Conservation (phyloP, 768 basidiomycete genomes). For the Boletus reticulatus region DNA sequence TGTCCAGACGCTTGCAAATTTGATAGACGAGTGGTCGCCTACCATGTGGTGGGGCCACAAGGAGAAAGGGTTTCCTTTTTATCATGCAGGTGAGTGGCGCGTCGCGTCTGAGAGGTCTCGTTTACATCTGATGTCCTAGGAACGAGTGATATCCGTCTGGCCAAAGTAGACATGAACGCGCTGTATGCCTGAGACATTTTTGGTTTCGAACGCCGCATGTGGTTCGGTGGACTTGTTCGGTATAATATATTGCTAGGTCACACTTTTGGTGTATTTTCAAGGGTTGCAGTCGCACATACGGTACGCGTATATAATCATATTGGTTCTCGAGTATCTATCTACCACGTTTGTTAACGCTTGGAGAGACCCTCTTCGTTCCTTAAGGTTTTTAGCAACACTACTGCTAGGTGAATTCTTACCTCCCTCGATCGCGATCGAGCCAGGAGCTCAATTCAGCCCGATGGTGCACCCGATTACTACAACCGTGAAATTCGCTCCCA, state of each 20-base stretch:
- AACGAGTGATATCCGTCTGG: conserved; percentile 23
- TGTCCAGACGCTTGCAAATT: conserved; percentile 32
- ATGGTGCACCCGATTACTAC: conserved; percentile 1
- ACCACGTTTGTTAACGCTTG: not conserved
- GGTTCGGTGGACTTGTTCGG: not conserved
- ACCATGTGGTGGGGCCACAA: conserved; percentile 33
- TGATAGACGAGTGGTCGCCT: conserved; percentile 37
- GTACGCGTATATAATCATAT: not conserved
- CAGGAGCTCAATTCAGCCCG: conserved; percentile 4
- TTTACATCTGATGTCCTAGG: conserved; percentile 10
- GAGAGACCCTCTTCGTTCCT: not conserved
- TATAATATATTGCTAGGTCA: not conserved
- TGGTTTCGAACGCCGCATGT: too few relatives aligned
- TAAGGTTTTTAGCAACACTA: not conserved
- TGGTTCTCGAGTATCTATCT: not conserved
- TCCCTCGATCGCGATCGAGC: conserved; percentile 20
- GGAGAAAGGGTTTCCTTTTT: not conserved
- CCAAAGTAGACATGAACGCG: conserved; percentile 17
- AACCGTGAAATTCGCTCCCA: not conserved
- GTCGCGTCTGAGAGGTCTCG: not conserved
- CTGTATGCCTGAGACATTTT: conserved; percentile 16
- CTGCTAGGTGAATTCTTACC: not conserved
- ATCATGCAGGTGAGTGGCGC: conserved; percentile 22
- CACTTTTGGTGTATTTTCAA: not conserved
- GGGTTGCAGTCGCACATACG: not conserved